These are phyloP conservation scores for Naganishia cerealis DNA, from an alignment of 1,284 basidiomycete species.

Conservation along the genomic window DNA sequence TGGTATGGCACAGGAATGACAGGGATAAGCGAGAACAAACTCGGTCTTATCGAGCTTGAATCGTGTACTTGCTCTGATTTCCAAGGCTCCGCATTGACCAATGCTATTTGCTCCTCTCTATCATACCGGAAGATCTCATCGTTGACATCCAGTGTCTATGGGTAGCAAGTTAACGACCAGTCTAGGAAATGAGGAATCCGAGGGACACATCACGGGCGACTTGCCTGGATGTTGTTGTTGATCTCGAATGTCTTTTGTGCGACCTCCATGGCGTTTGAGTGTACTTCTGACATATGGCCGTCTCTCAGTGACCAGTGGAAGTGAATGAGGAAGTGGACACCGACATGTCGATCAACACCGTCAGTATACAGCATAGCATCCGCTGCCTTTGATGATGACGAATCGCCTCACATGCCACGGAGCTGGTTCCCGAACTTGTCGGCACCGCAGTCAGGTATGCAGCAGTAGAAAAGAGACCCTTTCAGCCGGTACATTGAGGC, in stretches of 20 bases:
- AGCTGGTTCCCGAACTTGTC: neutral
- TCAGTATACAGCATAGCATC: neutral
- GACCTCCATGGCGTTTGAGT: constrained; percentile 37
- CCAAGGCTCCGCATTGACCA: constrained; percentile 80
- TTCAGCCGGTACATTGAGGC: neutral
- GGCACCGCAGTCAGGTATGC: neutral
- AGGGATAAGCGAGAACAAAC: neutral
- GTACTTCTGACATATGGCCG: neutral
- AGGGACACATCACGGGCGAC: neutral
- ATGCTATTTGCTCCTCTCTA: constrained; percentile 66
- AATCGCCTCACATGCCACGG: neutral
- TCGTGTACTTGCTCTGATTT: constrained; percentile 68
- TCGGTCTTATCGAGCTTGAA: neutral
- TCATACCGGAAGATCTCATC: constrained; percentile 83
- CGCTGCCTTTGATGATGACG: constrained; percentile 10
- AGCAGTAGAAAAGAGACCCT: neutral
- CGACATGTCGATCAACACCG: constrained; percentile 7
- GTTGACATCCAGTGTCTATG: constrained; percentile 44
- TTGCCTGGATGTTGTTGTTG: constrained; percentile 67
- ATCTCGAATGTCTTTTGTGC: constrained; percentile 82
- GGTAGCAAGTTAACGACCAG: neutral
- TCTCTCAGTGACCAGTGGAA: neutral
- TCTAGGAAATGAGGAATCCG: neutral
- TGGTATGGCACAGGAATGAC: constrained; percentile 45
- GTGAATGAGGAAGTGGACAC: neutral